Conservation (phyloP, 2,329 filamentous ascomycete species). For the Ophiostoma triangulosporum region DNA sequence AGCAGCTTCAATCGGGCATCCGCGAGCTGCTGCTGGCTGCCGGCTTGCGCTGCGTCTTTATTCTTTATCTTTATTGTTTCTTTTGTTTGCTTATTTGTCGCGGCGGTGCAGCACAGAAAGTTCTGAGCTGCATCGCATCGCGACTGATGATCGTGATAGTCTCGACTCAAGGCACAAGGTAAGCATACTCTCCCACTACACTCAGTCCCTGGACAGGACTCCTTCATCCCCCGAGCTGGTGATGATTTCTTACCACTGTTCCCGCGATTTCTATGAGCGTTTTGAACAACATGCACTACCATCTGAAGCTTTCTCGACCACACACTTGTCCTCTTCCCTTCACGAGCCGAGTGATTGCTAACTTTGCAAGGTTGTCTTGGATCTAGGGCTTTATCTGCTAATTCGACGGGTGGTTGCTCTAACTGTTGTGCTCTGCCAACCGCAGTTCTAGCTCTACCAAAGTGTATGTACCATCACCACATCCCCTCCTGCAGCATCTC, state of each 20-base stretch:
- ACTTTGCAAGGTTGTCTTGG: conserved; percentile 3
- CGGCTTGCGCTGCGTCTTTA: background rate
- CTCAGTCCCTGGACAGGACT: background rate
- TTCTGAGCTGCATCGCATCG: background rate
- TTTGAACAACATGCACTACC: conserved; percentile 61
- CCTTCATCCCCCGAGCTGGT: conserved; percentile 20
- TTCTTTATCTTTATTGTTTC: background rate
- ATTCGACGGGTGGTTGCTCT: too few relatives aligned
- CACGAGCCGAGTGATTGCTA: conserved; percentile 1
- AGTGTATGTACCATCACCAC: conserved; percentile 2
- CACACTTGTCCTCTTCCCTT: background rate
- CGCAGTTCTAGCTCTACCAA: background rate
- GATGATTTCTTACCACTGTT: conserved; percentile 49
- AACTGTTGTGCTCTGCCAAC: too few relatives aligned
- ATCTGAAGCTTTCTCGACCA: conserved; percentile 41
- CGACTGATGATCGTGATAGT: background rate
- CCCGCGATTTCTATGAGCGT: conserved; percentile 46
- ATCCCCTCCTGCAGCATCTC: background rate
- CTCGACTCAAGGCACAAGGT: background rate
- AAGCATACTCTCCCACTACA: background rate
- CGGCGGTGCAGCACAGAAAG: background rate
- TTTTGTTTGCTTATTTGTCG: background rate
- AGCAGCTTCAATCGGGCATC: background rate
- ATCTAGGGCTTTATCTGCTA: too few relatives aligned
- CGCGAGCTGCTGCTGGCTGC: background rate